These are phyloP conservation scores for Sarcocystis neurona DNA, from an alignment of 169 alveolate species.

Conservation along the genomic window DNA sequence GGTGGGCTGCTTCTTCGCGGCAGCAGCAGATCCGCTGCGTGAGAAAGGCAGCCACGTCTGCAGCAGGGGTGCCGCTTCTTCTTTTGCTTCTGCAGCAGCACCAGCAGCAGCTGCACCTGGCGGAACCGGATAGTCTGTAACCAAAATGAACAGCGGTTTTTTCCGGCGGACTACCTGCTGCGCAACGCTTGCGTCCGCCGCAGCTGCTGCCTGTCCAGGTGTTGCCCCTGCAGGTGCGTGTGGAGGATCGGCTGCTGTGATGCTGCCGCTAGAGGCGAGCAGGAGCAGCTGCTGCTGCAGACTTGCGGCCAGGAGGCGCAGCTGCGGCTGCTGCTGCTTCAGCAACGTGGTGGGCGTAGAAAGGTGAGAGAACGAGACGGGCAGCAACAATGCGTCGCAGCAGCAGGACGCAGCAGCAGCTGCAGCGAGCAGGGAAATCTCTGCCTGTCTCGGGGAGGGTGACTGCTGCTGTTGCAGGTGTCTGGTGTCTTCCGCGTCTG, in stretches of 20 bases:
- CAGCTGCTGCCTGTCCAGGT: neutral
- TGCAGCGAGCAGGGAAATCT: neutral
- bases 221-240: neutral
- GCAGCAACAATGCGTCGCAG: constrained; percentile 20
- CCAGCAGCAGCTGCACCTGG: neutral
- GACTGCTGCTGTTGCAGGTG: too few relatives aligned
- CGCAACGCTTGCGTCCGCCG: too few relatives aligned
- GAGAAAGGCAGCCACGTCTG: neutral
- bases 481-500: too few relatives aligned
- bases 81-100: neutral
- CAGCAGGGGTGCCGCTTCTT: neutral
- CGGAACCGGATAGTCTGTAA: constrained; percentile 2
- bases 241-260: neutral
- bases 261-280: neutral
- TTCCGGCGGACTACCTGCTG: neutral
- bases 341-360: neutral
- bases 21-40: too few relatives aligned
- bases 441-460: too few relatives aligned
- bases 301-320: neutral
- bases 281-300: neutral
- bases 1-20: neutral
- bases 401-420: constrained; percentile 22
- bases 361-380: neutral
- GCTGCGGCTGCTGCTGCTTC: neutral
- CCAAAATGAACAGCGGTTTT: neutral